These are phyloP conservation scores for Gymnopilus dilepis DNA, from an alignment of 768 basidiomycete genomes.

Conservation along the genomic window DNA sequence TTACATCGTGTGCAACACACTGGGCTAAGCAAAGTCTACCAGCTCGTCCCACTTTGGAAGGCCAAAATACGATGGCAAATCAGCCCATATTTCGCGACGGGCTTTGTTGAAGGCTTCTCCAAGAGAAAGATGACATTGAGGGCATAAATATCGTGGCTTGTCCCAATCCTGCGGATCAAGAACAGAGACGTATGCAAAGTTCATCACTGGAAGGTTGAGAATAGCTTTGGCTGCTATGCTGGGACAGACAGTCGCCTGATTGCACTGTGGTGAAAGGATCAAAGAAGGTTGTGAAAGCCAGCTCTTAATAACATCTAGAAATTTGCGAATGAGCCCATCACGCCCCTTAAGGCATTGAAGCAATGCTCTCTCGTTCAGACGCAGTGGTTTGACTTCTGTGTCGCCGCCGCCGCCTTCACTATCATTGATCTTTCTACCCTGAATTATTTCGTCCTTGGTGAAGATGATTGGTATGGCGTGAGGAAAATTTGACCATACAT, in stretches of 20 bases:
- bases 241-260: not conserved
- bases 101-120: not conserved
- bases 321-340: slow-evolving; percentile 9
- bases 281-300: not conserved
- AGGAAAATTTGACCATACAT: not conserved
- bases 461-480: not conserved
- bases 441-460: not conserved
- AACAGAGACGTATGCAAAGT: not conserved
- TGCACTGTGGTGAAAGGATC: not conserved
- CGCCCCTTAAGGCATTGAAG: not conserved
- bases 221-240: not conserved
- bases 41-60: slow-evolving; percentile 16
- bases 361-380: not conserved
- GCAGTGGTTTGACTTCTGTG: not conserved
- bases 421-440: not conserved
- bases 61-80: slow-evolving; percentile 16
- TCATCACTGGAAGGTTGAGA: not conserved
- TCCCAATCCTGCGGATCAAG: not conserved
- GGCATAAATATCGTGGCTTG: not conserved
- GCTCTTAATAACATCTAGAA: not conserved
- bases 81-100: slow-evolving; percentile 11
- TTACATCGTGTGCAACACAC: too few relatives aligned
- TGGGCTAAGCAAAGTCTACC: slow-evolving; percentile 4
- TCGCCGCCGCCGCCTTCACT: not conserved
- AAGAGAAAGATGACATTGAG: not conserved